These are phyloP conservation scores for Gossypium schwendimanii DNA, from an alignment of 441 rosid genomes.

Conservation along the genomic window DNA sequence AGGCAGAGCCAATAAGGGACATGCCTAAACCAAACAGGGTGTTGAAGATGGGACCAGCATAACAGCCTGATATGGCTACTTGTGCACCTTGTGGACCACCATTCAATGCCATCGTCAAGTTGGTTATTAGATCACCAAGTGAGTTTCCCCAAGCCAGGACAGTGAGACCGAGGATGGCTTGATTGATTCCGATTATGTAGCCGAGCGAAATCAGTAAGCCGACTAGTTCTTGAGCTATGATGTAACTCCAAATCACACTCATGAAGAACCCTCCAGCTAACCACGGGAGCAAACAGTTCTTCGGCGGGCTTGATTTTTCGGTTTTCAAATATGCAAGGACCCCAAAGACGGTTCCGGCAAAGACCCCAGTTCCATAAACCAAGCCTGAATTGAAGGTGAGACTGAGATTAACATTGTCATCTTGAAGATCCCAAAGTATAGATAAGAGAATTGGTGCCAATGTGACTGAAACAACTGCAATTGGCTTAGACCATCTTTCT, in stretches of 20 bases:
- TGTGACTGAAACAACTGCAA: slow-evolving; percentile 54
- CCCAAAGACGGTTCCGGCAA: slow-evolving; percentile 41
- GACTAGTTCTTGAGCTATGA: slow-evolving; percentile 76
- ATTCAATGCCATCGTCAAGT: slow-evolving; percentile 52
- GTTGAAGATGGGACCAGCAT: slow-evolving; percentile 84
- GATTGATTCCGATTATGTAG: slow-evolving; percentile 45
- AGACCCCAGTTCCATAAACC: slow-evolving; percentile 39
- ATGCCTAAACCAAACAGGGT: slow-evolving; percentile 63
- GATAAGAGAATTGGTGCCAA: slow-evolving; percentile 59
- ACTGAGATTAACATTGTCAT: slow-evolving; percentile 2
- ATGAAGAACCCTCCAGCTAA: slow-evolving; percentile 72
- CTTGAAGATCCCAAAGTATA: slow-evolving; percentile 38
- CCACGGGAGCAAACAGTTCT: slow-evolving; percentile 56
- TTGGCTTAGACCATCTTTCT: slow-evolving; percentile 67
- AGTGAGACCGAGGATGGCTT: slow-evolving; percentile 70
- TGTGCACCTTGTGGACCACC: slow-evolving; percentile 68
- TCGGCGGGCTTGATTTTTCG: slow-evolving; percentile 51
- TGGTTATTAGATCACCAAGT: slow-evolving; percentile 66
- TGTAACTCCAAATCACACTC: slow-evolving; percentile 83
- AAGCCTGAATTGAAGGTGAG: slow-evolving; percentile 14
- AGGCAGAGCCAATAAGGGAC: slow-evolving; percentile 51
- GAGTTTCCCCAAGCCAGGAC: slow-evolving; percentile 93
- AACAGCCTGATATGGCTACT: slow-evolving; percentile 72
- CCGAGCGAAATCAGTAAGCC: slow-evolving; percentile 62
- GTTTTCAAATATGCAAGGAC: slow-evolving; percentile 42